phyloP scores from a whole-genome alignment of 805 yeast species.

The Wickerhamomyces canadensis region DNA sequence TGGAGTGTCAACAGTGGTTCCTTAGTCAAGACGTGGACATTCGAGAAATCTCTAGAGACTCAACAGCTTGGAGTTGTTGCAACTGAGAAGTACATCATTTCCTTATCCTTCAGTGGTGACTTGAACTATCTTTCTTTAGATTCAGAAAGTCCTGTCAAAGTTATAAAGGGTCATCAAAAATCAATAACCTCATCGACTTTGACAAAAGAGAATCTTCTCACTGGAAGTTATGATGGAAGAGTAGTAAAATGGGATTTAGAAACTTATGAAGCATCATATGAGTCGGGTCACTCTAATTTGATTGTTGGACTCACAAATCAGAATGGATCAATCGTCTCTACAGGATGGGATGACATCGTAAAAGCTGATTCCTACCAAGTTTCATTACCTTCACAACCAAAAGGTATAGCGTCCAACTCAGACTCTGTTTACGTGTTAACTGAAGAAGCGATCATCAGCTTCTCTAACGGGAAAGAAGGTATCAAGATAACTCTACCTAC shows the following conservation, averaged over 20 bases:
- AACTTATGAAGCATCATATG: conserved; percentile 32
- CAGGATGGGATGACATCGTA: conserved; percentile 87
- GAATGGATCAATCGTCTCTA: conserved; percentile 37
- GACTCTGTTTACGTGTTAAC: conserved; percentile 33
- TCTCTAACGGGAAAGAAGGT: conserved; percentile 27
- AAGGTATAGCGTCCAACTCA: conserved; percentile 33
- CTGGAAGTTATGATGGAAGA: conserved; percentile 84
- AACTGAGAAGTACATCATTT: conserved; percentile 52
- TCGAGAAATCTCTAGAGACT: conserved; percentile 43
- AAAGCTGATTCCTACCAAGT: conserved; percentile 30
- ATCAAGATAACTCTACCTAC: conserved; percentile 29
- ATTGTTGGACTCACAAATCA: conserved; percentile 45
- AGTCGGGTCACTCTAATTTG: conserved; percentile 55
- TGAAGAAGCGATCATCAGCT: conserved; percentile 32
- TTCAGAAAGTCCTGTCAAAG: conserved; percentile 24
- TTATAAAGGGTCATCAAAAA: conserved; percentile 75
- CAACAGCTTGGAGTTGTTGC: conserved; percentile 81
- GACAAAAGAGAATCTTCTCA: conserved; percentile 28
- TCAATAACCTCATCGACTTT: conserved; percentile 58
- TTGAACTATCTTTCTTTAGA: conserved; percentile 51
- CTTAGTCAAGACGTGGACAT: conserved; percentile 43
- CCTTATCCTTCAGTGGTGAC: conserved; percentile 69
- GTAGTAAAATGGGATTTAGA: conserved; percentile 52
- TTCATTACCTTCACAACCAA: conserved; percentile 44
- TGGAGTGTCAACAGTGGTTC: conserved; percentile 50